These are phyloP conservation scores for Blastocystis sp. DNA, from an alignment of 352 stramenopile genomes.

Conservation along the genomic window DNA sequence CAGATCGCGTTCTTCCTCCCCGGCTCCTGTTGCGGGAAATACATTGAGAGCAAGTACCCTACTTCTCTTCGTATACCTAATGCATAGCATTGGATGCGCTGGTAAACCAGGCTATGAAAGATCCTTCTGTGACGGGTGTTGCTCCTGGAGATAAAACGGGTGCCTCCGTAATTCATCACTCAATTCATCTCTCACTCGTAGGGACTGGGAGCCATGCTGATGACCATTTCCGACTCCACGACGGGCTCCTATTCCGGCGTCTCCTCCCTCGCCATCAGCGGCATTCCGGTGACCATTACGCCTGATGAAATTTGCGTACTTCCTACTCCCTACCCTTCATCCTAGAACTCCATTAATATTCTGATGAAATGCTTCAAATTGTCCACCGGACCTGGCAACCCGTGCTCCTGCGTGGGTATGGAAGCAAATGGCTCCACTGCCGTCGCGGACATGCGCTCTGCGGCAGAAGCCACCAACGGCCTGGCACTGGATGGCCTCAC, in stretches of 20 bases:
- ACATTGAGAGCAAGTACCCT: constrained; percentile 47
- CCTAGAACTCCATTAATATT: constrained; percentile 67
- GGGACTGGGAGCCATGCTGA: constrained; percentile 34
- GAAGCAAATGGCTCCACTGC: constrained; percentile 51
- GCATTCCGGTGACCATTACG: constrained; percentile 55
- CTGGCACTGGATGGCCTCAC: constrained; percentile 64
- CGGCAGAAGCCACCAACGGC: constrained; percentile 52
- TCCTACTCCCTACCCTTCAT: not conserved
- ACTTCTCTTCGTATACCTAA: not conserved
- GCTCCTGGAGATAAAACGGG: constrained; percentile 61
- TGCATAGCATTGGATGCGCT: constrained; percentile 50
- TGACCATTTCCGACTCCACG: constrained; percentile 62
- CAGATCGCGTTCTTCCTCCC: constrained; percentile 51
- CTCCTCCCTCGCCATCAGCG: constrained; percentile 45
- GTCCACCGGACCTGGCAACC: constrained; percentile 57
- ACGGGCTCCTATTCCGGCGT: constrained; percentile 11
- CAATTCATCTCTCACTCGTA: constrained; percentile 9
- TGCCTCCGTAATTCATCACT: constrained; percentile 9
- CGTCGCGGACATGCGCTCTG: constrained; percentile 47
- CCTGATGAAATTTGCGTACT: constrained; percentile 56
- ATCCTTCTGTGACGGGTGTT: constrained; percentile 53
- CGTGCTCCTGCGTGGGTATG: constrained; percentile 56
- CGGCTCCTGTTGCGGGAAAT: constrained; percentile 33
- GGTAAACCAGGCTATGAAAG: constrained; percentile 47
- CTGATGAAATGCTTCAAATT: constrained; percentile 67